These are phyloP conservation scores for Sophora flavescens DNA, from an alignment of 306 rosid genomes.

Conservation along the genomic window DNA sequence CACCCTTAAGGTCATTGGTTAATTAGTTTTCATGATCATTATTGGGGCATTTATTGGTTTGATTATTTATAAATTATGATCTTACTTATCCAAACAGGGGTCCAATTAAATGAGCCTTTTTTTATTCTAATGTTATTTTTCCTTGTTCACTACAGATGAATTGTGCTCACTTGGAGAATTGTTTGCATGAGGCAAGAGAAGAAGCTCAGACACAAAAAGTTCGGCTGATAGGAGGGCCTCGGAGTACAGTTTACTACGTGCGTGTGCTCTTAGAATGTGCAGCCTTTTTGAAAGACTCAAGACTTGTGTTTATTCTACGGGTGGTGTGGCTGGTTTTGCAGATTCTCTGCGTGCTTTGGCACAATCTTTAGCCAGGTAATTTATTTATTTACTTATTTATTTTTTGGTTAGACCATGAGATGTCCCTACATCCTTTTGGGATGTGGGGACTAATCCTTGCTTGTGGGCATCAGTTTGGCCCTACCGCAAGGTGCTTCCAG, in stretches of 20 bases:
- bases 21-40: background rate
- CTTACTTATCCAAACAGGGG: background rate
- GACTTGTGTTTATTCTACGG: slow-evolving; percentile 73
- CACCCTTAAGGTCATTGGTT: background rate
- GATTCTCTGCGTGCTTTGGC: slow-evolving; percentile 74
- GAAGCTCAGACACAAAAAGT: slow-evolving; percentile 98
- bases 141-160: slow-evolving; percentile 73
- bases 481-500: background rate
- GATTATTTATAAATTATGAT: background rate
- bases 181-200: slow-evolving; percentile 97
- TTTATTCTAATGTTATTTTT: slow-evolving; percentile 20
- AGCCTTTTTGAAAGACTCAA: slow-evolving; percentile 87
- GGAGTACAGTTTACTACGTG: slow-evolving; percentile 79
- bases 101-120: slow-evolving; percentile 25
- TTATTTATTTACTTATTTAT: background rate
- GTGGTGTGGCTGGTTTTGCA: slow-evolving; percentile 74
- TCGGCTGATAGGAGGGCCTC: slow-evolving; percentile 97
- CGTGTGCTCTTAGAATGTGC: slow-evolving; percentile 79
- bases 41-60: slow-evolving; percentile 4
- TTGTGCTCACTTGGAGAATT: slow-evolving; percentile 96
- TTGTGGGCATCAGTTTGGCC: background rate
- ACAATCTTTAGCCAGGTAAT: slow-evolving; percentile 88
- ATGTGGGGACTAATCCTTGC: background rate
- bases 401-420: background rate
- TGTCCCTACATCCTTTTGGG: background rate